Evolutionary conservation across 768 basidiomycete genomes (phyloP), one percentile per base, ranked within the genome.

Genomic region (Fistulinella prunicolor): DNA sequence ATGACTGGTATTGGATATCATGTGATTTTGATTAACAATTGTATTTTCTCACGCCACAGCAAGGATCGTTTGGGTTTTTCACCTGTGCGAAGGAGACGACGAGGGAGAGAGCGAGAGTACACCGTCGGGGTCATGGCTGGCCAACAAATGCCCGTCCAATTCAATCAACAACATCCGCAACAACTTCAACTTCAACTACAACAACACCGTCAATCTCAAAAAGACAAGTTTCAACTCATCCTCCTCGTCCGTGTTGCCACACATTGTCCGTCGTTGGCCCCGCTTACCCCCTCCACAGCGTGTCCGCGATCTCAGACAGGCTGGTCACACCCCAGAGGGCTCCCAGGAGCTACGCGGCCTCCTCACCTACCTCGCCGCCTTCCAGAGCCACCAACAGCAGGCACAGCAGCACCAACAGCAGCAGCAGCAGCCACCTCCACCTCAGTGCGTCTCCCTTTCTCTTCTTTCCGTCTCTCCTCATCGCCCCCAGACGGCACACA

Each of bases 281-380:
- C 7, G 12, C 23, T 39, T 10, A 35, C 36, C 8, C 10, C 40
- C 1, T n/a, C 12, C 22, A 58, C 65, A 81, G 73, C 75, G 76
- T 22, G 69, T 71, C n/a, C 67, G 70, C 26, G 45, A 60, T 32
- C 71, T 81, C 26, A 72, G 68, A 34, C 57, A 57, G n/a, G 63
- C 69, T 32, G 80, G 80, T 12, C 65, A 62, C 49, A 74, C 77
- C 10, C 63, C 71, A n/a, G 73, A 78, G 40, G 71, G 69, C 2
- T 70, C 66, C 9, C 62, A 54, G 20, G 80, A 81, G 46, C 66
- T 80, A 20, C 70, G 65, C 6, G 65, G 59, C 47, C 63, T 80
- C 38, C 54, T 71, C 41, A 63, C 67, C 22, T 63, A 73, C 52
- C 57, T 82, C 32, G 56, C 61, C 5, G 58, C 55, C 7, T 51